These are phyloP conservation scores for Zelonia costaricensis DNA, from an alignment of 208 protist species.

Conservation along the genomic window DNA sequence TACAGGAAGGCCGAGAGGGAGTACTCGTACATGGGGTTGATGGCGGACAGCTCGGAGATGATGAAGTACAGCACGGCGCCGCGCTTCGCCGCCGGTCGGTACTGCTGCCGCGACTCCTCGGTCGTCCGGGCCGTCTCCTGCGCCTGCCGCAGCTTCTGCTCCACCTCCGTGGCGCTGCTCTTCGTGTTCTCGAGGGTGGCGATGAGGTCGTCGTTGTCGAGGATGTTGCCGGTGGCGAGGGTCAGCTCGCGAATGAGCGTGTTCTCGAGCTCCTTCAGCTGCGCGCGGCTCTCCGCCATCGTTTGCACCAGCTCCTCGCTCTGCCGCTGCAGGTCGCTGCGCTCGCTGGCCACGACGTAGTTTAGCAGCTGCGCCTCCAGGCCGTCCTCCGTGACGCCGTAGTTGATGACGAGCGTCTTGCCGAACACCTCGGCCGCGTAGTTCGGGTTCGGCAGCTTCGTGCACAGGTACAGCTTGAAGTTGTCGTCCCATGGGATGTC, in stretches of 20 bases:
- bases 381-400: constrained; percentile 97
- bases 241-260: constrained; percentile 97
- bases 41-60: constrained; percentile 94
- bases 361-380: constrained; percentile 99
- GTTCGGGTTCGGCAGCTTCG: constrained; percentile 98
- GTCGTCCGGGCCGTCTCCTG: constrained; percentile 96
- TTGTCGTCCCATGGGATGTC: constrained; percentile 98
- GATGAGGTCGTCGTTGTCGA: constrained; percentile 99
- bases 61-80: constrained; percentile 98
- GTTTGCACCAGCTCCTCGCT: constrained; percentile 96
- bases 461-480: constrained; percentile 98
- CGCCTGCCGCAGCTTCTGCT: constrained; percentile 95
- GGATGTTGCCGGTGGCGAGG: constrained; percentile 96
- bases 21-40: constrained; percentile 99
- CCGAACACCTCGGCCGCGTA: constrained; percentile 98
- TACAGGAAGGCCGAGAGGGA: constrained; percentile 97
- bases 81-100: constrained; percentile 95
- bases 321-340: constrained; percentile 96
- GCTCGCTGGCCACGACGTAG: constrained; percentile 97
- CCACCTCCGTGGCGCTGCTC: constrained; percentile 96
- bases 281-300: constrained; percentile 96
- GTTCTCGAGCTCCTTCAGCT: constrained; percentile 98
- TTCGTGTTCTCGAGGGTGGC: constrained; percentile 98
- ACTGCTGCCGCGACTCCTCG: constrained; percentile 95
- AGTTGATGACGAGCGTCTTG: constrained; percentile 99